Evolutionary conservation across 2,329 filamentous ascomycete species (phyloP), one percentile per base, ranked within the genome.

Genomic region (Fusarium musae): DNA sequence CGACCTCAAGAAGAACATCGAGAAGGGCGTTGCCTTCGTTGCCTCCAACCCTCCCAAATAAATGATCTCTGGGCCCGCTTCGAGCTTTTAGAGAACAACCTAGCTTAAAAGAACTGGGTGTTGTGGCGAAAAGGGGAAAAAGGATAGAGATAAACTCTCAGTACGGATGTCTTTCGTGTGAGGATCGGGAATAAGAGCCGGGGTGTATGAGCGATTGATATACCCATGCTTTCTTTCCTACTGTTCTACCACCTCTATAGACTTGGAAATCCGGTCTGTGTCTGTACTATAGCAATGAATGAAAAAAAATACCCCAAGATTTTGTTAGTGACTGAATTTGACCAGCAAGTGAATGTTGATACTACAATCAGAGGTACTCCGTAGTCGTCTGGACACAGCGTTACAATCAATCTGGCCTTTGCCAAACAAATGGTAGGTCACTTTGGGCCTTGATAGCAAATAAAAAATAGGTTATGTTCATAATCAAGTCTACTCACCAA

Each of bases 1-100:
- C 79, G 96, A 96, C 85, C 89, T 96, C 83, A 93, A 93, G 89
- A 93, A 93, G 90, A 98, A 98, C 92, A 98, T 98, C 84, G 87
- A 91, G 85, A 98, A 98, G 93, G 94, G 94, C 83, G 87, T 91
- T 71, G 78, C 83, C 67, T 92, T 92, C 74, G 89, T 88, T 72
- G 85, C 86, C 75, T 73, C 83, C 71, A 91, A 90, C 87, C 89
- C 89, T 77, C 84, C 85, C 79, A 89, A 90, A 81, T 90, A 90
- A 87, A 78, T 72, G 7, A 50, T 42, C 47, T 52, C 47, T 54
- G 54, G 59, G 52, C 62, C 67, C 39, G 49, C 21, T 42, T 46
- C 26, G 58, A 69, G 67, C 54, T 59, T 17, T 36, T 6, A 36
- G 46, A 64, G 62, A 43, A 53, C 50, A 39, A 26, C 46, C 30